These are phyloP conservation scores for Penicillium mononematosum DNA, from an alignment of 495 filamentous ascomycete genomes.

Conservation along the genomic window DNA sequence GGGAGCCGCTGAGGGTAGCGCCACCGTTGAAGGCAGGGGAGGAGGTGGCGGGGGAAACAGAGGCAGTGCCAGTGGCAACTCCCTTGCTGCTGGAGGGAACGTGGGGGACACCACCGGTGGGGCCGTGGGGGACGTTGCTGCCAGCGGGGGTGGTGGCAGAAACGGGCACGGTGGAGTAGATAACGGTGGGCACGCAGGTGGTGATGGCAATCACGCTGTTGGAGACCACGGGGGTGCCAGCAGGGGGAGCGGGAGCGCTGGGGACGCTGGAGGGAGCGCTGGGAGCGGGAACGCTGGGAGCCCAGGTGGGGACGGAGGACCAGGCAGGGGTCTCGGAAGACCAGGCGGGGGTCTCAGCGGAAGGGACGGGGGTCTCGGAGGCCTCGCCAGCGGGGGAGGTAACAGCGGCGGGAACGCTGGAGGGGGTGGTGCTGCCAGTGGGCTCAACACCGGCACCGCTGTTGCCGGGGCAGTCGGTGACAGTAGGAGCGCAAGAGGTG, in stretches of 20 bases:
- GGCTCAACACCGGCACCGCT: constrained; percentile 18
- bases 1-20: constrained; percentile 47
- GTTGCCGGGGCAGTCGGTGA: constrained; percentile 57
- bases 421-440: constrained; percentile 15
- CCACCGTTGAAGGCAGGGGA: constrained; percentile 49
- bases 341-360: constrained; percentile 13
- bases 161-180: constrained; percentile 38
- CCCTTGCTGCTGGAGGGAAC: constrained; percentile 24
- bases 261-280: constrained; percentile 8
- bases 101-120: constrained; percentile 28
- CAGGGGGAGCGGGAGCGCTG: constrained; percentile 18
- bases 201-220: constrained; percentile 37
- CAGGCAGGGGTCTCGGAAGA: constrained; percentile 8
- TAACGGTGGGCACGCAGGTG: constrained; percentile 48
- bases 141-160: constrained; percentile 25
- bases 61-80: constrained; percentile 25
- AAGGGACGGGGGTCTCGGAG: constrained; percentile 12
- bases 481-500: constrained; percentile 58
- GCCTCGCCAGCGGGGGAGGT: constrained; percentile 18
- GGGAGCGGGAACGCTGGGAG: constrained; percentile 12
- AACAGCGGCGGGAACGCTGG: constrained; percentile 15
- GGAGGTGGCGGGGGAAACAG: constrained; percentile 34
- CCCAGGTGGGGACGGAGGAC: constrained; percentile 21
- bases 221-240: constrained; percentile 17
- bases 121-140: constrained; percentile 13